A percentile compares a stretch with the other conserved stretches of the same genome.
Conservation (phyloP, 164 flowering plant genomes). For the Tetracentron sinense region DNA sequence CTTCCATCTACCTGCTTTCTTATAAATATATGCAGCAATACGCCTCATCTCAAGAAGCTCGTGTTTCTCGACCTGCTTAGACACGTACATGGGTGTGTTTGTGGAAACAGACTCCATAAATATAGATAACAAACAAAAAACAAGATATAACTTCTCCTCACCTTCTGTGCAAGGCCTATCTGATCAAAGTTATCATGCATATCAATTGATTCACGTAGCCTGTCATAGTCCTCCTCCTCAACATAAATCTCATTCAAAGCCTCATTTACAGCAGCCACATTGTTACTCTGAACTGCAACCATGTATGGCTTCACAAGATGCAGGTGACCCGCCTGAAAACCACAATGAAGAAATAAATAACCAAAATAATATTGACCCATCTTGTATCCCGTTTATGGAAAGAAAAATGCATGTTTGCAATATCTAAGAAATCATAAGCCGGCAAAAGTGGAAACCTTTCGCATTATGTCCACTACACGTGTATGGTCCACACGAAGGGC, state of each 20-base stretch:
- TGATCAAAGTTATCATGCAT: constrained; percentile 95
- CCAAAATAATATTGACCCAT: background rate
- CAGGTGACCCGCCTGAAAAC: constrained; percentile 80
- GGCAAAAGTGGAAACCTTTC: constrained; percentile 50
- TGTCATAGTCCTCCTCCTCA: constrained; percentile 93
- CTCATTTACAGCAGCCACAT: constrained; percentile 93
- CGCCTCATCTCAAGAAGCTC: constrained; percentile 99
- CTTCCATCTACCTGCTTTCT: constrained; percentile 98
- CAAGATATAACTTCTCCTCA: constrained; percentile 13
- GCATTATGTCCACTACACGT: constrained; percentile 75
- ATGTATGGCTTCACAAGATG: constrained; percentile 97
- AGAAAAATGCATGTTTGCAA: background rate
- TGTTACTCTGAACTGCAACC: constrained; percentile 98
- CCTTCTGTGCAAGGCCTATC: constrained; percentile 99
- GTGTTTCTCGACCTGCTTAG: constrained; percentile 90
- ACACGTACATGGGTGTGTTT: background rate
- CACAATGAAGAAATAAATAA: constrained; percentile 9
- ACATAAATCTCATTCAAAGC: constrained; percentile 88
- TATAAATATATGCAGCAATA: constrained; percentile 95
- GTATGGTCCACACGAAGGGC: constrained; percentile 76
- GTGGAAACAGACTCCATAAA: background rate
- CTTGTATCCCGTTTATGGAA: background rate
- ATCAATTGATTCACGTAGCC: constrained; percentile 90
- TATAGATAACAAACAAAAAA: background rate
- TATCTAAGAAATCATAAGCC: background rate